phyloP scores from a whole-genome alignment of 2,329 filamentous ascomycete genomes.

The Fusarium bactridioides region DNA sequence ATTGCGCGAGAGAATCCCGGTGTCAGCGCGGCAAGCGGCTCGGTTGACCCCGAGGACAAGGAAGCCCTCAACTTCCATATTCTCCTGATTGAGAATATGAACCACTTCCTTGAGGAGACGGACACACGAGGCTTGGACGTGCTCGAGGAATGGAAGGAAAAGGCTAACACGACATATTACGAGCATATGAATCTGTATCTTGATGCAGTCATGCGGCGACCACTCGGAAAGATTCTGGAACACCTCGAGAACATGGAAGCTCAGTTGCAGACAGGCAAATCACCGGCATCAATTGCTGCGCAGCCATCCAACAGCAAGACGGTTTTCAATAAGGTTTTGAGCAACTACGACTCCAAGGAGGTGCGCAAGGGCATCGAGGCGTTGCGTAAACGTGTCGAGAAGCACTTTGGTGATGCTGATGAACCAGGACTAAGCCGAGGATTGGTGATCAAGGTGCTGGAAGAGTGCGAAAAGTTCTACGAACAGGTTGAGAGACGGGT shows the following conservation, averaged over 20 bases:
- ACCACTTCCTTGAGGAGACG: constrained; percentile 93
- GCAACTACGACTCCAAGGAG: constrained; percentile 82
- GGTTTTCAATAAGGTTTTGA: constrained; percentile 86
- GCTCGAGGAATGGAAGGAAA: constrained; percentile 82
- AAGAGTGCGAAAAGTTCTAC: constrained; percentile 70
- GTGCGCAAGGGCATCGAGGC: constrained; percentile 89
- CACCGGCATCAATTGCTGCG: constrained; percentile 70
- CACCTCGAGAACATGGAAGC: constrained; percentile 90
- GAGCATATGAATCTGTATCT: constrained; percentile 92
- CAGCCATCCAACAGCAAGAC: constrained; percentile 84
- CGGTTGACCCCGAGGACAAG: constrained; percentile 81
- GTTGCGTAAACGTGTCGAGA: constrained; percentile 90
- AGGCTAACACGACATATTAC: constrained; percentile 78
- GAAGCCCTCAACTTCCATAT: constrained; percentile 98
- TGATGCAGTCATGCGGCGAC: constrained; percentile 85
- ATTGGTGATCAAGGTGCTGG: constrained; percentile 65
- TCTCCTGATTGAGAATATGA: constrained; percentile 97
- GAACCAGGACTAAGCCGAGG: constrained; percentile 70
- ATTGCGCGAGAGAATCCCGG: constrained; percentile 79
- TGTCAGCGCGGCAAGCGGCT: constrained; percentile 53
- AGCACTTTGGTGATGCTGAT: constrained; percentile 93
- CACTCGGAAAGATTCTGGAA: constrained; percentile 88
- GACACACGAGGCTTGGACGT: constrained; percentile 78
- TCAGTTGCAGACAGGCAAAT: constrained; percentile 67
- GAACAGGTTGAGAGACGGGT: constrained; percentile 68